phyloP scores from a whole-genome alignment of 257 asterid genomes.

The Salvia hispanica region DNA sequence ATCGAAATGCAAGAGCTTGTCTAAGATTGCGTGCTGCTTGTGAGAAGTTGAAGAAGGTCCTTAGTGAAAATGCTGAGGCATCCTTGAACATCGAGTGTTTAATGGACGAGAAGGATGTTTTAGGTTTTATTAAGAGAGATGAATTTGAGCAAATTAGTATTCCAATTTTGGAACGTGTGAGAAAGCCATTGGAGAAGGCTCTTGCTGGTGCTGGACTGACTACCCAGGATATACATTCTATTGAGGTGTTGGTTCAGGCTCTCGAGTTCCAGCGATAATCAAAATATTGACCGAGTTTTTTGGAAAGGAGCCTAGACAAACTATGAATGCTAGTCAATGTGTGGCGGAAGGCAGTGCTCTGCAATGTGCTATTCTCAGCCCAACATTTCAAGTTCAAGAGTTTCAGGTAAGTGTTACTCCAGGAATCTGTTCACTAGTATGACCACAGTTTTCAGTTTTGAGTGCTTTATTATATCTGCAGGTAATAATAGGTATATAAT shows the following conservation, averaged over 20 bases:
- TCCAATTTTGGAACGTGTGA: conserved; percentile 83
- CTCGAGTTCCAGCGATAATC: conserved; percentile 80
- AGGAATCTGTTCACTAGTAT: neutral
- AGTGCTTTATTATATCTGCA: neutral
- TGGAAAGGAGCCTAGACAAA: conserved; percentile 82
- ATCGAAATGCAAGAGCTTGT: conserved; percentile 84
- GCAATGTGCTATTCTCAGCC: conserved; percentile 80
- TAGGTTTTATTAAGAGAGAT: conserved; percentile 78
- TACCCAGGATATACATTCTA: conserved; percentile 56
- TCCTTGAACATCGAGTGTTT: conserved; percentile 86
- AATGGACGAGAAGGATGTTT: conserved; percentile 86
- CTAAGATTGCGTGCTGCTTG: conserved; percentile 77
- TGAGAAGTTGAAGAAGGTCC: conserved; percentile 80
- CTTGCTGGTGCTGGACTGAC: conserved; percentile 73
- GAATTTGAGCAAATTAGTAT: conserved; percentile 77
- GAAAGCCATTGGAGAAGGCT: conserved; percentile 79
- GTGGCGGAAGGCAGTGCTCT: conserved; percentile 83
- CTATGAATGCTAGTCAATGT: conserved; percentile 93
- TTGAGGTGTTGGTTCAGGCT: conserved; percentile 88
- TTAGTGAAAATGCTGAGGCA: conserved; percentile 83
- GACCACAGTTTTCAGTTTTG: neutral
- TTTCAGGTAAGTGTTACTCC: conserved; percentile 54
- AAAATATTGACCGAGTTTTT: conserved; percentile 79
- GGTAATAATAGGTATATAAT: neutral
- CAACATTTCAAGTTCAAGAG: conserved; percentile 81